Conservation (phyloP, 306 rosid genomes). For the Quercus aquifolioides region DNA sequence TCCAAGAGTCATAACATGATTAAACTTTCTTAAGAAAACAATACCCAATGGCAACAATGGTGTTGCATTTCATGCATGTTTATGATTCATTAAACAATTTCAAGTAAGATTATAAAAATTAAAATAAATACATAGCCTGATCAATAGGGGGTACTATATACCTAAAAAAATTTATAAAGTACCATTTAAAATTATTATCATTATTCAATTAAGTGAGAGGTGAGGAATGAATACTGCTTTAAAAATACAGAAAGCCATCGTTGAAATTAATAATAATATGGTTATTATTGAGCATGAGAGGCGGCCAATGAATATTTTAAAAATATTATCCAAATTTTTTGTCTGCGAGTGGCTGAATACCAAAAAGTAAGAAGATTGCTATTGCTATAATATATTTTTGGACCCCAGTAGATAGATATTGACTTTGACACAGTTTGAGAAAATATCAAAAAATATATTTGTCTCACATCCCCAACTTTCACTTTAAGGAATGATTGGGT, state of each 20-base stretch:
- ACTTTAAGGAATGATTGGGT: slow-evolving; percentile 34
- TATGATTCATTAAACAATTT: neutral
- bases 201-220: too few relatives aligned
- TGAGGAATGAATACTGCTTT: too few relatives aligned
- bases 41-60: neutral
- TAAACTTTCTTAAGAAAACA: neutral
- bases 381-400: slow-evolving; percentile 7
- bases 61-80: neutral
- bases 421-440: slow-evolving; percentile 43
- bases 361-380: slow-evolving; percentile 16
- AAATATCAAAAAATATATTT: neutral
- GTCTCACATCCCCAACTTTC: slow-evolving; percentile 7
- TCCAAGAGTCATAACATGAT: neutral
- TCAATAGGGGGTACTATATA: too few relatives aligned
- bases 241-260: neutral
- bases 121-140: too few relatives aligned
- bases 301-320: slow-evolving; percentile 15
- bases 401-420: slow-evolving; percentile 47
- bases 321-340: slow-evolving; percentile 26
- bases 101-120: neutral
- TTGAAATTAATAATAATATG: neutral
- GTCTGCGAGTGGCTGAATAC: slow-evolving; percentile 41
- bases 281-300: neutral
- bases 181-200: too few relatives aligned
- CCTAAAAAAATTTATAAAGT: too few relatives aligned